Evolutionary conservation across 768 basidiomycete genomes (phyloP).

Genomic region (Rhodotorula diobovata): DNA sequence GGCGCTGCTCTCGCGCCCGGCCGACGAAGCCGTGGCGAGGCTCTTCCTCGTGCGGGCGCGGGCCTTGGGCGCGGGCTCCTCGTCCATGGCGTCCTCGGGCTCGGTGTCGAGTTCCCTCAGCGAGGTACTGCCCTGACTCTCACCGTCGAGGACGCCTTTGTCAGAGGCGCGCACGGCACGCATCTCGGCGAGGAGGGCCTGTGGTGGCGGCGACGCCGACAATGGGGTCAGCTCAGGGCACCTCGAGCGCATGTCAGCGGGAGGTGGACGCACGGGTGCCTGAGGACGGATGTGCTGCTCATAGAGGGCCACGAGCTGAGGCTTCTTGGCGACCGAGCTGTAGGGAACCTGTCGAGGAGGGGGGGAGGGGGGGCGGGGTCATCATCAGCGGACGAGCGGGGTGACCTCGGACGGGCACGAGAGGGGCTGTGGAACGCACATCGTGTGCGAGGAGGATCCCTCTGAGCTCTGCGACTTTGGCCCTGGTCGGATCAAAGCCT

Average conservation of each 20-base stretch:
- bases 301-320: conserved; percentile 18
- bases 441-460: conserved; percentile 26
- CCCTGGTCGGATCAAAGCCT: conserved; percentile 14
- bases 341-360: conserved; percentile 11
- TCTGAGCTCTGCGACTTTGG: conserved; percentile 27
- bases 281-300: conserved; percentile 11
- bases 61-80: background rate
- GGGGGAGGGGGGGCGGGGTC: no score
- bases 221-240: background rate
- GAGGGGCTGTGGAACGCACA: background rate
- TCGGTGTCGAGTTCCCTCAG: conserved; percentile 32
- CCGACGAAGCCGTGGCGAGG: background rate
- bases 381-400: no score
- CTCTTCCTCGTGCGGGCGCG: background rate
- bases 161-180: conserved; percentile 18
- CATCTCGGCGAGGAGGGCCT: conserved; percentile 19
- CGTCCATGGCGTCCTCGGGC: background rate
- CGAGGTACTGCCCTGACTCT: conserved; percentile 9
- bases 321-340: conserved; percentile 26
- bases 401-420: background rate
- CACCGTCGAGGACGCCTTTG: conserved; percentile 33
- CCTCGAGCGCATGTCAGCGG: background rate
- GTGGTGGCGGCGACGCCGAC: background rate
- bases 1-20: background rate
- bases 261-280: conserved; percentile 10